Evolutionary conservation across 805 yeast species (phyloP), one percentile per base, ranked within the genome.

Genomic region (Spathaspora arborariae): DNA sequence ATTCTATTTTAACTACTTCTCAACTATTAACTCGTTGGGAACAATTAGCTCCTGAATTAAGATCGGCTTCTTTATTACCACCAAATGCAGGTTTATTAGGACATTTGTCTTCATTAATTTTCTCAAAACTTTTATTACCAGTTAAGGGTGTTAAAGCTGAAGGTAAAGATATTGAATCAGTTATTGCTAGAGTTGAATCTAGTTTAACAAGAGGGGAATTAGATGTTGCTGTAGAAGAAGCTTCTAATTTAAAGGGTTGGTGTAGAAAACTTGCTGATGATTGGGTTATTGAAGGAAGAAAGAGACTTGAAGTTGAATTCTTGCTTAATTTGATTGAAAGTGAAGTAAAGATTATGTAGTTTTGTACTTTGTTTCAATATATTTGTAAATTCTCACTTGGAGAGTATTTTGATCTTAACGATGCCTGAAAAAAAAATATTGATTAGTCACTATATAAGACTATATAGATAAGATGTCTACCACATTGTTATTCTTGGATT

Each of bases 41-140:
- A 53, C 70, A 83, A 45, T 75, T 94, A 49, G 83, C 78, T 19
- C 94, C 95, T 13, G 96, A 92, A 68, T 80, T 94, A 61, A 84
- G 96, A 65, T 81, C 89, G 24, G 91, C 95, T 6, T 82, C 97
- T 4, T 71, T 94, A 56, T 79, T 91, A 51, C 97, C 98, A 46
- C 96, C 95, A 56, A 88, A 92, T 60, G 96, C 99, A 20, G 99
- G 99, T 60, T 78, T 94, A 45, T 79, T 92, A 56, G 98, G 97
- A 24, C 97, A 94, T 66, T 64, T 90, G 38, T 78, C 95, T 5
- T 91, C 98, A 15, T 74, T 77, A 54, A 46, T 89, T 7, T 86
- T 91, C 62, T 85, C 96, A 30, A 80, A 78, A 56, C 75, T 91
- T 50, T 76, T 92, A 58, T 76, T 88, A 57, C 75, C 85, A 22